phyloP scores from a whole-genome alignment of 2,329 filamentous ascomycete genomes.

The Hypoxylon sp. region DNA sequence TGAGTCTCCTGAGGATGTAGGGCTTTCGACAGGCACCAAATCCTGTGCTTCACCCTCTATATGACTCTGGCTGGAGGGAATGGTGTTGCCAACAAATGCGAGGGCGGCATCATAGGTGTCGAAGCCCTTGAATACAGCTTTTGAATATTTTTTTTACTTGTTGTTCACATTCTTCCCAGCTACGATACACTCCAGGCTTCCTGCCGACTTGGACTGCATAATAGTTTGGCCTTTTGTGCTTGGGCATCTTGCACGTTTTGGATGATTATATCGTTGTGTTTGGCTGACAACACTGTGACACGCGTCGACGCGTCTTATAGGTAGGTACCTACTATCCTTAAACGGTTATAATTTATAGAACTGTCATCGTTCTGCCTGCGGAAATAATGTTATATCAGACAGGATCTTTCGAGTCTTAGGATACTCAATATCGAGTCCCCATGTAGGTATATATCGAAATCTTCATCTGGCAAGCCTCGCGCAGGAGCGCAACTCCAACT shows the following conservation, averaged over 20 bases:
- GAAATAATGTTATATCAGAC: too few relatives aligned
- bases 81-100: conserved; percentile 23
- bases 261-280: background rate
- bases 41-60: conserved; percentile 2
- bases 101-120: conserved; percentile 20
- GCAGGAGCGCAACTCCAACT: too few relatives aligned
- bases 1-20: background rate
- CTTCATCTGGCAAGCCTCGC: too few relatives aligned
- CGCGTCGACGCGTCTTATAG: conserved; percentile 24
- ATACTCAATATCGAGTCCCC: too few relatives aligned
- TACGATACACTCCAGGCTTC: conserved; percentile 42
- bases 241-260: conserved; percentile 25
- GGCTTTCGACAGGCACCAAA: background rate
- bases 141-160: conserved; percentile 36
- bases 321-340: too few relatives aligned
- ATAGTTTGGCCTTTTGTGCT: conserved; percentile 32
- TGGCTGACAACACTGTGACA: background rate
- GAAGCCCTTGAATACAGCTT: conserved; percentile 31
- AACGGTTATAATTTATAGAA: too few relatives aligned
- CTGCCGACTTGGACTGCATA: conserved; percentile 47
- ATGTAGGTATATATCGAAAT: too few relatives aligned
- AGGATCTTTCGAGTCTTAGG: too few relatives aligned
- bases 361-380: too few relatives aligned
- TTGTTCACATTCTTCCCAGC: conserved; percentile 41
- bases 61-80: background rate